Percentiles rank a stretch among this genome's conserved stretches.
Evolutionary conservation across 1,139 yeast species (phyloP).

Genomic region (Wickerhamomyces sp.): DNA sequence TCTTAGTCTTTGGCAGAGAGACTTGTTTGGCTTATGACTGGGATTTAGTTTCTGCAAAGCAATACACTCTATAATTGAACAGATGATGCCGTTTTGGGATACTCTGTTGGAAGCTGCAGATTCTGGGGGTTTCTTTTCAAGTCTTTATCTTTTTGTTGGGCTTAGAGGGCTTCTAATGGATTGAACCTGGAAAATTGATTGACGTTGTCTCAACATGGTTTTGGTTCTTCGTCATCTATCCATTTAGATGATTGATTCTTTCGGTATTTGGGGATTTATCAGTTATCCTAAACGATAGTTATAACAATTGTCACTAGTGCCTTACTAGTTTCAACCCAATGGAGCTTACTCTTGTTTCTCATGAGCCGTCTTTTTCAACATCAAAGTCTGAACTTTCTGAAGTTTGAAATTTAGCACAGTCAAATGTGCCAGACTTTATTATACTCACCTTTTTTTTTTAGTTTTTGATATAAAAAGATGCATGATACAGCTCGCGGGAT

Average conservation of each 20-base stretch:
- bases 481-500: neutral
- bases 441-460: neutral
- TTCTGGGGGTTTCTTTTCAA: no score
- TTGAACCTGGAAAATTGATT: no score
- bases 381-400: constrained; percentile 25
- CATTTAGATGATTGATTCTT: constrained; percentile 15
- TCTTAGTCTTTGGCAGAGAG: no score
- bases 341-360: constrained; percentile 80
- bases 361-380: constrained; percentile 38
- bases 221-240: constrained; percentile 1
- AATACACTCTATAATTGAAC: no score
- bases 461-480: neutral
- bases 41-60: no score
- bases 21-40: no score
- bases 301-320: constrained; percentile 56
- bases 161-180: no score
- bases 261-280: constrained; percentile 57
- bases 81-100: no score
- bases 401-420: constrained; percentile 47
- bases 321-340: constrained; percentile 58
- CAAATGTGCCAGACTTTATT: constrained; percentile 55
- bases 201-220: neutral
- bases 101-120: no score
- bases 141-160: no score
- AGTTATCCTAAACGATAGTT: constrained; percentile 66